These are phyloP conservation scores for Cylindrotheca closterium DNA, from an alignment of 108 stramenopile species.

Conservation along the genomic window DNA sequence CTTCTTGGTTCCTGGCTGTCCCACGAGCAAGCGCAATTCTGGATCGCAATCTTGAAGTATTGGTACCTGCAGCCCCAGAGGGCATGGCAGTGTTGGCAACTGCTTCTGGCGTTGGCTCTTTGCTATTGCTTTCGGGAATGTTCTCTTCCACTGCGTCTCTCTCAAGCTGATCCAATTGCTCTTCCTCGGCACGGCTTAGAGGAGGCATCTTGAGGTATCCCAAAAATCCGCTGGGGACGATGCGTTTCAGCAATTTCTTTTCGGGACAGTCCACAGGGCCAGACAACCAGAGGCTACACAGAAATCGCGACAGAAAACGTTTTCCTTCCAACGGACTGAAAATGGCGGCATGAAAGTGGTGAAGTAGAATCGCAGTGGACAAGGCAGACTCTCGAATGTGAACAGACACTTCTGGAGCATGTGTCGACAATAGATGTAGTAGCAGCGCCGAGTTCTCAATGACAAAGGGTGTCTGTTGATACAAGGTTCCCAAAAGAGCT, in stretches of 20 bases:
- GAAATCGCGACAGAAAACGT: constrained; percentile 69
- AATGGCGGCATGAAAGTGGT: constrained; percentile 75
- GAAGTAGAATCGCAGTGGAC: constrained; percentile 58
- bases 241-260: constrained; percentile 59
- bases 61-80: constrained; percentile 46
- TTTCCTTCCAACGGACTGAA: constrained; percentile 73
- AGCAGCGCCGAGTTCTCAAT: constrained; percentile 79
- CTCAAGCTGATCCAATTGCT: constrained; percentile 75
- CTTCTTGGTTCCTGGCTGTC: constrained; percentile 3
- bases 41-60: constrained; percentile 51
- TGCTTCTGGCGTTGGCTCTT: background rate
- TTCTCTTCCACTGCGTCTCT: constrained; percentile 38
- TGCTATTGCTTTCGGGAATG: constrained; percentile 13
- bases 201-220: constrained; percentile 69
- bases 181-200: constrained; percentile 61
- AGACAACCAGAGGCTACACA: constrained; percentile 78
- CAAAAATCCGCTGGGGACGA: constrained; percentile 72
- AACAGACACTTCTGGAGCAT: constrained; percentile 49
- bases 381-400: constrained; percentile 67
- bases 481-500: constrained; percentile 54
- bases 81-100: background rate
- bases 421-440: constrained; percentile 55
- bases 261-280: constrained; percentile 65
- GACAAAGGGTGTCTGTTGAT: constrained; percentile 63
- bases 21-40: constrained; percentile 42